Base-by-base conservation (phyloP, 208 protist species). In the Leishmania gerbilli region DNA sequence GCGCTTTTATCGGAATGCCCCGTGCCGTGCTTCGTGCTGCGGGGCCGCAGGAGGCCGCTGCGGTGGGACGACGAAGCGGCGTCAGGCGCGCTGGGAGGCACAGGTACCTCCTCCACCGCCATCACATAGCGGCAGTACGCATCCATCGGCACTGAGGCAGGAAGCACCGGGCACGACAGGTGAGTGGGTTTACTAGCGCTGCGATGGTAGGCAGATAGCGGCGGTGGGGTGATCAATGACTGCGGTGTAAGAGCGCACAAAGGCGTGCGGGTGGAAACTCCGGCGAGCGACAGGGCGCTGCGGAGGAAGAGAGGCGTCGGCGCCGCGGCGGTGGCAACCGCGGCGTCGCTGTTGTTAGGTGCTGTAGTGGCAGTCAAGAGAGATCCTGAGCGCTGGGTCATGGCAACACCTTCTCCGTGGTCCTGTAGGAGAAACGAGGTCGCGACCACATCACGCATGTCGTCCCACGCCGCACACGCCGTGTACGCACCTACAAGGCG, bases 391-490 rank as follows among this genome's bases (percentile, higher is more conserved):
- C 45, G 27, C 15, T 74, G 69, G 24, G 27, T 21, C 69, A 34
- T 31, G 3, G 45, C 8, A 34, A 53, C 47, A 68, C 62, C 49
- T 31, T 81, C 81, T 5, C 65, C 40, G 37, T 79, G 45, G 64
- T 94, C 91, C 34, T 85, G 74, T 21, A 91, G 87, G 53, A 95
- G 77, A 81, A 96, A 97, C 5, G 91, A 87, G 9, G 71, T 65
- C 1, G 91, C 87, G 6, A 97, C 90, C 2, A 89, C 71, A 45
- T 89, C 82, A 40, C 87, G 82, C 71, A 96, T 65, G 71, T 95
- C 93, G 55, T 95, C 92, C 95, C 95, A 97, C 21, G 91, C 84
- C 17, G 93, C 84, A 27, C 84, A 86, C 1, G 95, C 90, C 24
- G 93, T 93, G 87, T 96, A 97, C 17, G 80, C 80, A 69, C 84